Evolutionary conservation across 495 filamentous ascomycete species (phyloP), one percentile per base, ranked within the genome.

Genomic region (Lasiosphaeria miniovina): DNA sequence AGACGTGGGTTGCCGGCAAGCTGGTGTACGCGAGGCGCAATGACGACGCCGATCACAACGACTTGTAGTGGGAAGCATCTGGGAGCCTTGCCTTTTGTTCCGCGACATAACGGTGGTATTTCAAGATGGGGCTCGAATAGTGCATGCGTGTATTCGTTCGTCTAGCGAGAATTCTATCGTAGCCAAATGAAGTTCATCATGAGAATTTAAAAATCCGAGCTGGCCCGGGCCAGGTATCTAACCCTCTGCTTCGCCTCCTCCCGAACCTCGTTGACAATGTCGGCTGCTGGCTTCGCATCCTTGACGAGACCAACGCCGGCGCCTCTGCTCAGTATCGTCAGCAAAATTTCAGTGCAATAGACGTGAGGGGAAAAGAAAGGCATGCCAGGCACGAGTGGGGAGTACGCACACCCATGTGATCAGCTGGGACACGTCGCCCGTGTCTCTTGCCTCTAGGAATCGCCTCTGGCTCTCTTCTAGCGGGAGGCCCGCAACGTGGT

Each of bases 231-330:
- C 24, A 24, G 33, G n/a, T 36, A 48, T 15, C 12, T 49, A n/a
- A 78, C 75, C 12, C 84, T 73, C 24, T 80, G 73, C 46, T 86
- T 75, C 6, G 90, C 87, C 68, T 88, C 82, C 50, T 77, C 71
- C 10, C 91, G 84, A 77, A 89, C 87, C 63, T 87, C 80, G 61
- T 74, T 79, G 40, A 93, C 83, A 71, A 94, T 91, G 51, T 82
- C 76, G 34, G 77, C 84, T 0, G 90, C 90, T 0, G 90, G 88
- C 64, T 84, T 78, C 40, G 89, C 82, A 10, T 86, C 77, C 54
- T 77, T 77, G 33, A 94, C 77, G 36, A 86, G 74, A 6, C 87
- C 91, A 4, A 90, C 85, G 7, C 75, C 80, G 6, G 79, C 77
- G 33, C 80, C 78, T 35, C 74, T 78, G 53, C 15, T 31, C 11